Evolutionary conservation across 2,329 filamentous ascomycete species (phyloP).

Genomic region (Madurella fahalii): DNA sequence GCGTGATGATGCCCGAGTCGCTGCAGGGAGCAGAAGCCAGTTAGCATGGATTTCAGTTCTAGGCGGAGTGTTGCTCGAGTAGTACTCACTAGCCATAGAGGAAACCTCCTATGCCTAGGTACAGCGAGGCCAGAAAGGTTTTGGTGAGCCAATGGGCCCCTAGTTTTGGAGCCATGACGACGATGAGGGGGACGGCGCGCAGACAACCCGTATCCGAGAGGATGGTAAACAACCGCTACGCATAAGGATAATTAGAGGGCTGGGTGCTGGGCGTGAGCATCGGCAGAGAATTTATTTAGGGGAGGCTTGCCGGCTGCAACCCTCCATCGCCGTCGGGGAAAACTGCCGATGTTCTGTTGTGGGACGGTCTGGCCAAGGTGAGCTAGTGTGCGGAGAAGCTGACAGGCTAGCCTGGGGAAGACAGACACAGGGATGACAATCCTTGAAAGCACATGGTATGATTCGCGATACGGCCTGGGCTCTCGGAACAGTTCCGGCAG

Average conservation of each 20-base stretch:
- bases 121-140: conserved; percentile 37
- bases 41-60: not conserved
- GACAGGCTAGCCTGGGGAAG: not conserved
- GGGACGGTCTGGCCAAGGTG: not conserved
- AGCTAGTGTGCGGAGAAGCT: conserved; percentile 16
- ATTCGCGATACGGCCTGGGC: too few relatives aligned
- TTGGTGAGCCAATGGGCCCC: conserved; percentile 32
- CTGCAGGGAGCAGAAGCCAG: conserved; percentile 22
- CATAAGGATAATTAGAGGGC: too few relatives aligned
- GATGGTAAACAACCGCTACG: not conserved
- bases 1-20: conserved; percentile 41
- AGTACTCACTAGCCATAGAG: conserved; percentile 37
- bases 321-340: not conserved
- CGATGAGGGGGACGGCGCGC: not conserved
- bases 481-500: not conserved
- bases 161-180: not conserved
- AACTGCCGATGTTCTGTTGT: conserved; percentile 9
- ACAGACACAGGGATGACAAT: not conserved
- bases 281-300: not conserved
- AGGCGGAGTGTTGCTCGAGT: not conserved
- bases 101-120: conserved; percentile 39
- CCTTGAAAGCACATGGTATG: too few relatives aligned
- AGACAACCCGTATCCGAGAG: not conserved
- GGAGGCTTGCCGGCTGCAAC: not conserved
- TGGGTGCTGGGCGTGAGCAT: not conserved